Conservation (phyloP, 345 rosid species). For the Brassica cretica region DNA sequence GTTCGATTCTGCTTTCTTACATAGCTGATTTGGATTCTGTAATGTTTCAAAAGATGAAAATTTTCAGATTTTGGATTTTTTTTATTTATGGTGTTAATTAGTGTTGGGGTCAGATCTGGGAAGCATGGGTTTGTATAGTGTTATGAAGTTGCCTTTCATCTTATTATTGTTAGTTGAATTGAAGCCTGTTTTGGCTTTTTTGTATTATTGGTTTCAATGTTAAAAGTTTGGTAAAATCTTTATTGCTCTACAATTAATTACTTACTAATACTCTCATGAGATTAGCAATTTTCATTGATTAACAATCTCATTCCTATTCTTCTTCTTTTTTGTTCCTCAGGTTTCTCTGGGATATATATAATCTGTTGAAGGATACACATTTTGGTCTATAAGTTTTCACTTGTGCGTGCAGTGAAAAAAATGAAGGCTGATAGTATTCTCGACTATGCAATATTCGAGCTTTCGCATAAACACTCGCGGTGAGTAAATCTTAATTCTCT, state of each 20-base stretch:
- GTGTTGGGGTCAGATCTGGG: constrained; percentile 31
- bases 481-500: constrained; percentile 36
- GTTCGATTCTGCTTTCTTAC: constrained; percentile 11
- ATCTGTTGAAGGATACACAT: constrained; percentile 15
- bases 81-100: neutral
- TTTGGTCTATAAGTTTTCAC: constrained; percentile 1
- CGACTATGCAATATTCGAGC: constrained; percentile 79
- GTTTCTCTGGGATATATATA: constrained; percentile 8
- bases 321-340: constrained; percentile 6
- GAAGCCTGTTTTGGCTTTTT: neutral
- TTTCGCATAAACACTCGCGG: constrained; percentile 75
- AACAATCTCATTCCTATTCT: neutral
- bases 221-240: neutral
- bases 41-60: neutral
- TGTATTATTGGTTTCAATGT: neutral
- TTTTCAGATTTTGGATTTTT: neutral
- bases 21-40: neutral
- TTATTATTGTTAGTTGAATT: neutral
- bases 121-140: constrained; percentile 11
- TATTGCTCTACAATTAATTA: constrained; percentile 12
- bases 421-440: constrained; percentile 68
- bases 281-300: neutral
- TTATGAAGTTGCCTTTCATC: neutral
- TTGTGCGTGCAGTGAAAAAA: constrained; percentile 20
- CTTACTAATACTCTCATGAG: neutral